A percentile compares a stretch with the other conserved stretches of the same genome.
Conservation (phyloP, 2,329 filamentous ascomycete genomes). For the Fonsecaea erecta region DNA sequence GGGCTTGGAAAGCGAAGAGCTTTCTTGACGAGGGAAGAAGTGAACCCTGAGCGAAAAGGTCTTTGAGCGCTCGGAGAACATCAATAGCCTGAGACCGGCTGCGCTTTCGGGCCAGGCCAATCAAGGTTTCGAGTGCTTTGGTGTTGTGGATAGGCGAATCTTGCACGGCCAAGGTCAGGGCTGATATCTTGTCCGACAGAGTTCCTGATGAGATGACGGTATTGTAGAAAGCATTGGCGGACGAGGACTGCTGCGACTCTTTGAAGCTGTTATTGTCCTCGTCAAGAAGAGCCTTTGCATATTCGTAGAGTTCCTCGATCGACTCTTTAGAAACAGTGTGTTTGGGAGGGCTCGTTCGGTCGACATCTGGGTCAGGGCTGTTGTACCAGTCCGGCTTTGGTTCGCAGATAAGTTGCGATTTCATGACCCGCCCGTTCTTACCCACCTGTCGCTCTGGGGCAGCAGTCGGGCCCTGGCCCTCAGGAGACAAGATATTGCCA, state of each 20-base stretch:
- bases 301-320: constrained; percentile 60
- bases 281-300: constrained; percentile 76
- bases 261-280: constrained; percentile 77
- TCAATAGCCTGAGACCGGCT: constrained; percentile 91
- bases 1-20: constrained; percentile 75
- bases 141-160: constrained; percentile 94
- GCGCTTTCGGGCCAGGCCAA: constrained; percentile 85
- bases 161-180: constrained; percentile 89
- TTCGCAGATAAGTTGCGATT: constrained; percentile 34
- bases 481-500: constrained; percentile 39
- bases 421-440: constrained; percentile 38
- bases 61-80: constrained; percentile 89
- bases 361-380: constrained; percentile 22
- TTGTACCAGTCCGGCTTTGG: constrained; percentile 39
- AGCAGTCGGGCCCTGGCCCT: constrained; percentile 1
- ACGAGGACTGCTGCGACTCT: constrained; percentile 71
- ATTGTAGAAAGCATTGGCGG: constrained; percentile 92
- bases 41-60: constrained; percentile 87
- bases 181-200: constrained; percentile 94
- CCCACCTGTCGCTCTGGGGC: constrained; percentile 44
- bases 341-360: constrained; percentile 29
- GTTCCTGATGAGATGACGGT: constrained; percentile 97
- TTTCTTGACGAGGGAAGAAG: constrained; percentile 82
- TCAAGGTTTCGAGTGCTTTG: constrained; percentile 82
- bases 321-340: constrained; percentile 30